A percentile compares a stretch with the other conserved stretches of the same genome.
phyloP scores from a whole-genome alignment of 1,284 basidiomycete genomes.

The Neolentinus lepideus region DNA sequence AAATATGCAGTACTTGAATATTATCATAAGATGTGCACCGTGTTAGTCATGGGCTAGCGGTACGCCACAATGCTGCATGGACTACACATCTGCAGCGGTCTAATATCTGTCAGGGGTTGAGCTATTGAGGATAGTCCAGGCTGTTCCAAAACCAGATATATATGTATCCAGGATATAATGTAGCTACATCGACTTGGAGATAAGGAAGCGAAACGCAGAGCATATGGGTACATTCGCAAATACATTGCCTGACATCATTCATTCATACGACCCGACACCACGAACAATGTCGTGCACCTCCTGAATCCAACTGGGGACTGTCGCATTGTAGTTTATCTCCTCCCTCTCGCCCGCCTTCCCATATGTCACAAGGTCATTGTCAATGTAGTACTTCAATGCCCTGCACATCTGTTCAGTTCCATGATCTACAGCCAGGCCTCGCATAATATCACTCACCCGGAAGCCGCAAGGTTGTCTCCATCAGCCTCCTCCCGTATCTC shows the following conservation, averaged over 20 bases:
- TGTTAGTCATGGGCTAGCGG: too few species aligned
- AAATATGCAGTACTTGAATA: too few species aligned
- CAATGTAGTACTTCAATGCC: not conserved
- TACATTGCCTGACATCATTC: not conserved
- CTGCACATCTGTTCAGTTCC: not conserved
- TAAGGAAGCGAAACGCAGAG: not conserved
- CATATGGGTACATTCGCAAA: not conserved
- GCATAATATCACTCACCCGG: not conserved
- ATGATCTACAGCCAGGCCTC: not conserved
- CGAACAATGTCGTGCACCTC: not conserved
- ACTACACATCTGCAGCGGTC: too few species aligned
- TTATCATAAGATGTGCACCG: too few species aligned
- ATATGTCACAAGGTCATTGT: not conserved
- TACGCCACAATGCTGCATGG: too few species aligned
- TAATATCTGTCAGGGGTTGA: too few species aligned
- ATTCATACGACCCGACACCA: not conserved
- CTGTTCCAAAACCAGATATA: not conserved
- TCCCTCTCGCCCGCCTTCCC: not conserved
- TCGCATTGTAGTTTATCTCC: not conserved
- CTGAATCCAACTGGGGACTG: not conserved
- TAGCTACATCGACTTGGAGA: not conserved
- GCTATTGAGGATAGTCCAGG: too few species aligned
- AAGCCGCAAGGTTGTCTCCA: not conserved
- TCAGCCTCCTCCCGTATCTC: not conserved
- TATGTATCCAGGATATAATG: not conserved